Percentiles rank a stretch among this genome's conserved stretches.
These are phyloP conservation scores for Xylaria acuta DNA, from an alignment of 495 filamentous ascomycete genomes.

Conservation along the genomic window DNA sequence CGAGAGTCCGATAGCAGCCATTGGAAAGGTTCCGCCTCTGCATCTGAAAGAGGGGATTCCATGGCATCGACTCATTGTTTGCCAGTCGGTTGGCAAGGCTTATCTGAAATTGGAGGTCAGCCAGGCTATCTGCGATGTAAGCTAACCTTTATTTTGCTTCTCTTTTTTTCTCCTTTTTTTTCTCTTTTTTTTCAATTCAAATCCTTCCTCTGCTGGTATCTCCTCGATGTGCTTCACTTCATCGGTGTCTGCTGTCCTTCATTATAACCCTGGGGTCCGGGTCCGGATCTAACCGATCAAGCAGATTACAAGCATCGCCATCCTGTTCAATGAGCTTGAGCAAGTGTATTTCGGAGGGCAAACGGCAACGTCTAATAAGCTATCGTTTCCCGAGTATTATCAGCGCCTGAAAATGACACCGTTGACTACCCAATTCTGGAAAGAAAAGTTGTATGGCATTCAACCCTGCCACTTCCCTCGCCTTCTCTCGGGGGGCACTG, in stretches of 20 bases:
- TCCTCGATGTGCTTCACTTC: not conserved
- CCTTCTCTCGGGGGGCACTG: conserved; percentile 35
- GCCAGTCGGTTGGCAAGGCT: conserved; percentile 49
- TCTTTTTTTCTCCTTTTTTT: not conserved
- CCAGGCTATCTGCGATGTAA: conserved; percentile 53
- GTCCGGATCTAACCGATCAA: conserved; percentile 21
- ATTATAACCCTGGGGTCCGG: too few species aligned
- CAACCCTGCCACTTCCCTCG: conserved; percentile 50
- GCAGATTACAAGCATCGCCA: conserved; percentile 45
- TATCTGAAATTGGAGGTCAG: conserved; percentile 55
- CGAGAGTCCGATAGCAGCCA: conserved; percentile 49
- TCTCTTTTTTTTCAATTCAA: too few species aligned
- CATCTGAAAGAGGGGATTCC: conserved; percentile 45
- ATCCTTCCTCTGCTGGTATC: not conserved
- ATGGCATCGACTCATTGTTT: conserved; percentile 54
- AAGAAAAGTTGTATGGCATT: conserved; percentile 43
- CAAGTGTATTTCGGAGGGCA: conserved; percentile 47
- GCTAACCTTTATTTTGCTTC: not conserved
- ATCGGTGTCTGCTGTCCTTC: too few species aligned
- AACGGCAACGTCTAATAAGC: conserved; percentile 35
- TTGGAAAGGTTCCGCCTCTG: conserved; percentile 48
- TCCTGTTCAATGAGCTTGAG: conserved; percentile 51
- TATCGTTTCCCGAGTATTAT: conserved; percentile 49
- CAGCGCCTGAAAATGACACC: conserved; percentile 44
- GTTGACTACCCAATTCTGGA: conserved; percentile 51